phyloP scores from a whole-genome alignment of 495 filamentous ascomycete genomes.

The Schizothecium vesticola region DNA sequence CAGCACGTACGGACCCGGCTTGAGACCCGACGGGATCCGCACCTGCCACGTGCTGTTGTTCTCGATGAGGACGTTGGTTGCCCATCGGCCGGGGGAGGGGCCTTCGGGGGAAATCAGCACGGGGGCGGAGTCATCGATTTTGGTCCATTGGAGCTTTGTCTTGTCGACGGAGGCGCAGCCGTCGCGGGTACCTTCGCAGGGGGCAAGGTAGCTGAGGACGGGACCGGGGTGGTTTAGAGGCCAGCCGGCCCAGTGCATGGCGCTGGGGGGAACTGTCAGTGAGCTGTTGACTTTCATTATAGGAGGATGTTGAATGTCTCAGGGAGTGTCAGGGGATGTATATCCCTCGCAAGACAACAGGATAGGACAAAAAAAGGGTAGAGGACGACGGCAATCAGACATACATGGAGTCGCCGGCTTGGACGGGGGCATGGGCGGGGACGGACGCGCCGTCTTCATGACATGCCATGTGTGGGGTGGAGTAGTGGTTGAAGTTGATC shows the following conservation, averaged over 20 bases:
- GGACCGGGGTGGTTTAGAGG: conserved; percentile 52
- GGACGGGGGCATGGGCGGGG: conserved; percentile 47
- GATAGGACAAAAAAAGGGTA: too few species aligned
- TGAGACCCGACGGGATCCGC: conserved; percentile 54
- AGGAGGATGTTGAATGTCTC: not conserved
- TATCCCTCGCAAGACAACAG: too few species aligned
- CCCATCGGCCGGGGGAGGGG: conserved; percentile 53
- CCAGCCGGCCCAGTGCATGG: conserved; percentile 60
- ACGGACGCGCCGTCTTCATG: conserved; percentile 54
- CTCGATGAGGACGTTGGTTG: conserved; percentile 57
- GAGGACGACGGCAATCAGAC: too few species aligned
- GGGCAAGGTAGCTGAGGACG: conserved; percentile 59
- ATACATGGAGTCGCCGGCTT: conserved; percentile 50
- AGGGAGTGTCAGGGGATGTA: too few species aligned
- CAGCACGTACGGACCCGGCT: conserved; percentile 62
- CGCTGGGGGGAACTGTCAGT: not conserved
- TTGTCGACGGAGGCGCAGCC: conserved; percentile 63
- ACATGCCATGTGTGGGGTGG: conserved; percentile 60
- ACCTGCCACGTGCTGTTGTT: conserved; percentile 60
- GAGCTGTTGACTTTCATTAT: too few species aligned
- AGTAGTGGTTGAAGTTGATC: conserved; percentile 41
- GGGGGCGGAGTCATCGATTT: conserved; percentile 54
- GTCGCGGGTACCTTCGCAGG: conserved; percentile 51
- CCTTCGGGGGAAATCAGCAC: conserved; percentile 41
- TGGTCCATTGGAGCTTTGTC: conserved; percentile 63